Base-by-base conservation (phyloP, 768 basidiomycete genomes). In the Tulasnella sp. region DNA sequence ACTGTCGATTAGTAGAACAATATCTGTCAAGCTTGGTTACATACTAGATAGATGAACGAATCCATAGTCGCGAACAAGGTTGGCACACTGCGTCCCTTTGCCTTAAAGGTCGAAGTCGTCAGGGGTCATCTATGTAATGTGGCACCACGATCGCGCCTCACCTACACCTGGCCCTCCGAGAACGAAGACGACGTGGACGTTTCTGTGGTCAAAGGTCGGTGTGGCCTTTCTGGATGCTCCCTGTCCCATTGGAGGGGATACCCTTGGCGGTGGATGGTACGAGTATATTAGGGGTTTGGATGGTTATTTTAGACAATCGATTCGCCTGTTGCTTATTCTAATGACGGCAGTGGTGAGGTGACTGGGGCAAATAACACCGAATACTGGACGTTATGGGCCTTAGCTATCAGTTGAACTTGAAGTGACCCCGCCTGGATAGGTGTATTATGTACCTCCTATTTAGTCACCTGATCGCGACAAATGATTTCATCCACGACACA, bases 151-250 rank as follows among this genome's bases (percentile, higher is more conserved):
- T 13, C 26, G 15, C 41, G 32, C 70, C 73, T 65, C 63, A 85
- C 94, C 94, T 66, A 93, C 93, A 52, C 96, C 96, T 21, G 96
- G 96, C 0, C 96, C 96, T 38, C 96, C 96, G 13, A 99, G 84
- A 24, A 98, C 94, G 68, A 88, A 99, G 68, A 98, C 77, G 60
- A 99, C 94, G 17, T 80, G 84, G 66, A 97, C 85, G 63, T 88
- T 84, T 48, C 70, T 68, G 30, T 74, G 71, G 70, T 89, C 82
- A 67, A 96, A 95, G 1, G 75, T 76, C 15, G 78, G 76, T 3
- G 68, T 23, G 17, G n/a, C 38, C 19, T n/a, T n/a, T n/a, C n/a
- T n/a, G 21, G 47, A 29, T 56, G 44, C n/a, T 26, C 24, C 19
- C 42, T 24, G 17, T 11, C 51, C 61, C 61, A 62, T 62, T 11